Percentiles rank a stretch among this genome's conserved stretches.
These are phyloP conservation scores for Chaetomiaceae sp. DNA, from an alignment of 2,329 filamentous ascomycete genomes.

Conservation along the genomic window DNA sequence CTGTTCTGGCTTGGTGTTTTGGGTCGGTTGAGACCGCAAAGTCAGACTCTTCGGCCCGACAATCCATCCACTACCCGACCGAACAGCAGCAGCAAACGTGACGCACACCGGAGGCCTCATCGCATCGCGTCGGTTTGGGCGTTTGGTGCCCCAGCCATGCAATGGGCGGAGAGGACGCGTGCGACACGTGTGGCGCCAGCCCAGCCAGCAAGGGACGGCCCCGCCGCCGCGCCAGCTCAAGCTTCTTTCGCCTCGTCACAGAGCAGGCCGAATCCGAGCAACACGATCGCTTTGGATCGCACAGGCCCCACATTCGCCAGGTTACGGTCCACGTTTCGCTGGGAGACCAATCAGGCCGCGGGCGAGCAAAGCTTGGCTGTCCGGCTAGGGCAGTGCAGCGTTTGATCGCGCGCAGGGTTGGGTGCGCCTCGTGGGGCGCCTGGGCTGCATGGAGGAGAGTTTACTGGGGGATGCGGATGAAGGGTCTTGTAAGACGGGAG, in stretches of 20 bases:
- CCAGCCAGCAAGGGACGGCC: no score
- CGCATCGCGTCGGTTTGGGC: not conserved
- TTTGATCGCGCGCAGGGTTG: not conserved
- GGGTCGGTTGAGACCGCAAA: no score
- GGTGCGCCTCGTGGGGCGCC: not conserved
- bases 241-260: no score
- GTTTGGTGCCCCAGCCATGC: no score
- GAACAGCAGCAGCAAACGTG: not conserved
- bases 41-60: no score
- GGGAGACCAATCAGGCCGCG: conserved; percentile 1
- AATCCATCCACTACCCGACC: not conserved
- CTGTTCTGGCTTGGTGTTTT: no score
- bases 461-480: not conserved
- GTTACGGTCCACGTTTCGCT: no score
- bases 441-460: not conserved
- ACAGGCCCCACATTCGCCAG: conserved; percentile 1
- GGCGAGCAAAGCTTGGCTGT: not conserved
- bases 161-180: no score
- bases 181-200: no score
- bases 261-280: conserved; percentile 10
- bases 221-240: not conserved
- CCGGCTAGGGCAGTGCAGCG: conserved; percentile 1
- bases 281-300: conserved; percentile 9
- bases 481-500: not conserved
- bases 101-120: not conserved